phyloP scores from a whole-genome alignment of 768 basidiomycete genomes.

The Tricholoma matsutake region DNA sequence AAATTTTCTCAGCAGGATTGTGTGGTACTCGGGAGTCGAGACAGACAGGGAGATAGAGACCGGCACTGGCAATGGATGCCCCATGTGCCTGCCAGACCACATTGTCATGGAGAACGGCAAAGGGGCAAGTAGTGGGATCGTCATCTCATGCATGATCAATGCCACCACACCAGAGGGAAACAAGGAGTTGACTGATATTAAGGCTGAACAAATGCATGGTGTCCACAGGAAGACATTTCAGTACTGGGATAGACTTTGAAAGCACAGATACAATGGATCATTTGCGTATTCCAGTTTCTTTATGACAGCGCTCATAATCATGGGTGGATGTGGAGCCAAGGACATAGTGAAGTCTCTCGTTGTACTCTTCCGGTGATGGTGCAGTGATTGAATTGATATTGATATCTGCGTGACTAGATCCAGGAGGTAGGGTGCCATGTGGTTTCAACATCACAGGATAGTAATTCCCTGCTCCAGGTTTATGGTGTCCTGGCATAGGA shows the following conservation, averaged over 20 bases:
- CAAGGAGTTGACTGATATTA: conserved; percentile 1
- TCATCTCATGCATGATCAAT: conserved; percentile 10
- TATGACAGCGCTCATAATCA: not conserved
- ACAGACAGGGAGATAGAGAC: not conserved
- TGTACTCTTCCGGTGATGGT: not conserved
- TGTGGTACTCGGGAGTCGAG: conserved; percentile 21
- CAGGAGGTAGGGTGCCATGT: not conserved
- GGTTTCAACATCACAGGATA: not conserved
- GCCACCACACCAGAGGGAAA: conserved; percentile 24
- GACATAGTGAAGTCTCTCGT: not conserved
- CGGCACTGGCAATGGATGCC: not conserved
- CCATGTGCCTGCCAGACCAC: not conserved
- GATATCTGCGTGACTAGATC: not conserved
- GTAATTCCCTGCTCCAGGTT: not conserved
- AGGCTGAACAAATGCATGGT: not conserved
- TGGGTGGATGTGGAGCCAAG: not conserved
- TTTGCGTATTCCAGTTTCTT: not conserved
- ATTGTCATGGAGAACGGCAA: conserved; percentile 8
- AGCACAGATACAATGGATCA: not conserved
- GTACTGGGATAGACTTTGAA: not conserved
- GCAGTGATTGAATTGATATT: not conserved
- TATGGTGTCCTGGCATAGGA: not conserved
- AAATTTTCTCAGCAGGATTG: not conserved
- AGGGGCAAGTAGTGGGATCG: not conserved
- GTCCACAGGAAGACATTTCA: not conserved